Conservation (phyloP, 73 alveolate genomes). For the Durusdinium trenchii region DNA sequence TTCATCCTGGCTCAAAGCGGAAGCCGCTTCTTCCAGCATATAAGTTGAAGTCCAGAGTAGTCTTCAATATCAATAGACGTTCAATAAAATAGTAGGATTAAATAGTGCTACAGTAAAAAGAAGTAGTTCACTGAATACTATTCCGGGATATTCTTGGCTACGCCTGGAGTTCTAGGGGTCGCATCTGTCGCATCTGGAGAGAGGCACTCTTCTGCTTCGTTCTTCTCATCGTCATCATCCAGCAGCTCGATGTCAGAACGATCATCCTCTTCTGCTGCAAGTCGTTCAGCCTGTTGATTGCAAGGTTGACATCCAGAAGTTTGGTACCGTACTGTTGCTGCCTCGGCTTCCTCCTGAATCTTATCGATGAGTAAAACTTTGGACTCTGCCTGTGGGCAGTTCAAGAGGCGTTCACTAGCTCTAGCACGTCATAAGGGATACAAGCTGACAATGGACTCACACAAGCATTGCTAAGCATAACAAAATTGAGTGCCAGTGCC, state of each 20-base stretch:
- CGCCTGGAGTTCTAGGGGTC: no score
- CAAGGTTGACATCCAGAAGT: not conserved
- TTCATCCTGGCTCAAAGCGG: no score
- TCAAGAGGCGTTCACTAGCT: not conserved
- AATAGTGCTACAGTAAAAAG: no score
- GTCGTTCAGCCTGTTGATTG: conserved; percentile 33
- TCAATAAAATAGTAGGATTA: no score
- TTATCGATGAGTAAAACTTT: conserved; percentile 78
- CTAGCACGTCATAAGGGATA: not conserved
- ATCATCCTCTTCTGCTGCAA: conserved; percentile 70
- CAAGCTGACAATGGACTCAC: not conserved
- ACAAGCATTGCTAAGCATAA: not conserved
- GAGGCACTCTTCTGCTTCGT: conserved; percentile 85
- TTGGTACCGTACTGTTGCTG: not conserved
- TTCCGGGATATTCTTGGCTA: no score
- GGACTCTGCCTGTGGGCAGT: conserved; percentile 57
- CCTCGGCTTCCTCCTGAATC: conserved; percentile 91
- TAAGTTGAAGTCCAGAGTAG: no score
- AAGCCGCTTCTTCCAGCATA: no score
- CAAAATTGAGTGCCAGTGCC: not conserved
- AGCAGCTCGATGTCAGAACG: conserved; percentile 76
- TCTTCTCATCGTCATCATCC: conserved; percentile 93
- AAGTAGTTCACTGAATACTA: no score
- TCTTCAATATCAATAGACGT: no score
- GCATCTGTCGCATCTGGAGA: no score